Conservation (phyloP, 2,329 filamentous ascomycete species). For the Emmonsiellopsis sp. region DNA sequence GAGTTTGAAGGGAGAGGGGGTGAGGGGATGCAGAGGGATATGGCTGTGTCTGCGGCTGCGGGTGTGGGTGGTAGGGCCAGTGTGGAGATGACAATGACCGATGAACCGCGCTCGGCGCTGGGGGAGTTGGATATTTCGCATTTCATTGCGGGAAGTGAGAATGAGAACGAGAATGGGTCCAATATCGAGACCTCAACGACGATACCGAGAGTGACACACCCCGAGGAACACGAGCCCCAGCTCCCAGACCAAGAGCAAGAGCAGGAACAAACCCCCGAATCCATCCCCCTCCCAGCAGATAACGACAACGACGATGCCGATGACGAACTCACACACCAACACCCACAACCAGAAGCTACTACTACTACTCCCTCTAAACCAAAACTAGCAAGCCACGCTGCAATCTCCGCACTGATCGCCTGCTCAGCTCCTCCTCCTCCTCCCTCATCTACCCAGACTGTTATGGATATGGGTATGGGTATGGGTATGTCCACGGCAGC, state of each 20-base stretch:
- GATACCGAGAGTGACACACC: neutral
- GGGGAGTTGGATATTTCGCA: slow-evolving; percentile 59
- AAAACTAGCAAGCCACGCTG: slow-evolving; percentile 5
- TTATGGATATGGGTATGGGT: slow-evolving; percentile 19
- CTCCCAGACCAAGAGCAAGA: neutral
- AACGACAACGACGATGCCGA: neutral
- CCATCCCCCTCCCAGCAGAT: neutral
- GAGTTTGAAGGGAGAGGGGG: slow-evolving; percentile 20
- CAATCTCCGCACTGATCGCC: slow-evolving; percentile 9
- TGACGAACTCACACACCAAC: neutral
- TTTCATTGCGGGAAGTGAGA: slow-evolving; percentile 57
- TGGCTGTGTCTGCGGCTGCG: slow-evolving; percentile 11
- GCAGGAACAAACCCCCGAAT: neutral
- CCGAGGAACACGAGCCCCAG: neutral
- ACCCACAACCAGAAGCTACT: neutral
- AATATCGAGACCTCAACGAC: neutral
- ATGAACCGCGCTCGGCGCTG: slow-evolving; percentile 58
- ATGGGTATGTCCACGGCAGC: slow-evolving; percentile 43
- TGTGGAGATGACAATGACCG: slow-evolving; percentile 45
- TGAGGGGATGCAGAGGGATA: slow-evolving; percentile 13
- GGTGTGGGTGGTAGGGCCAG: slow-evolving; percentile 17
- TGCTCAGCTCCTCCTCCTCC: slow-evolving; percentile 19
- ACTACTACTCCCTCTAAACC: slow-evolving; percentile 1
- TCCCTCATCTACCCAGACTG: slow-evolving; percentile 14
- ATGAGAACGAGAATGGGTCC: neutral